Base-by-base conservation (phyloP, 495 filamentous ascomycete genomes). In the Friedmanniomyces endolithicus region DNA sequence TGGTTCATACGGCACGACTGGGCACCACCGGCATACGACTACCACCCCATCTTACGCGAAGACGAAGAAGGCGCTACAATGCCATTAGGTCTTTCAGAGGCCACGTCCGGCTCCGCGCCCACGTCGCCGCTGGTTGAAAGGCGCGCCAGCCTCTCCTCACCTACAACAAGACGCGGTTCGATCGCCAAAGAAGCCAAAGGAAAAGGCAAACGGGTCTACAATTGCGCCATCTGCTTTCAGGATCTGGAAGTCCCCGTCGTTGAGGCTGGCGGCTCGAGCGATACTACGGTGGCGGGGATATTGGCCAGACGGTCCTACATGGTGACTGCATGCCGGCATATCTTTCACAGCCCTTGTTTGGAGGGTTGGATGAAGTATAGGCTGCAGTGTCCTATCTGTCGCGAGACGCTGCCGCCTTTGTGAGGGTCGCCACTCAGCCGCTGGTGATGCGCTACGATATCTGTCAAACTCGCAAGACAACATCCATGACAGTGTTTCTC, bases 311-410 rank as follows among this genome's bases (percentile, higher is more conserved):
- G 88, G 46, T 70, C 75, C 51, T 96, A 96, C 68, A 98, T 98
- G 92, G 88, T 97, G 23, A 98, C 92, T 50, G 90, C 92, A 33
- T 98, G 92, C 67, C 76, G 88, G 51, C 92, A 98, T 72, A 90
- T 95, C 23, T 98, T 97, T 66, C 92, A 98, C 65, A 94, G 85
- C 45, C 74, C 79, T 48, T 98, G 92, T 66, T 73, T 98, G 63
- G 90, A 97, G 68, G 90, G 88, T 34, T 97, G 92, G 92, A 94
- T 96, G 85, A 77, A 83, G 63, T 87, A 90, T 65, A 72, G 92
- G 52, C 68, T 98, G 64, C 87, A 92, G 70, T 98, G 92, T 74
- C 92, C 92, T 6, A 95, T 95, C 61, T 98, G 92, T 71, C 78
- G 92, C 63, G 90, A 96, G 71, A 80, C 81, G 59, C 69, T 95